Base-by-base conservation (phyloP, 495 filamentous ascomycete species). In the Pseudevernia furfuracea region DNA sequence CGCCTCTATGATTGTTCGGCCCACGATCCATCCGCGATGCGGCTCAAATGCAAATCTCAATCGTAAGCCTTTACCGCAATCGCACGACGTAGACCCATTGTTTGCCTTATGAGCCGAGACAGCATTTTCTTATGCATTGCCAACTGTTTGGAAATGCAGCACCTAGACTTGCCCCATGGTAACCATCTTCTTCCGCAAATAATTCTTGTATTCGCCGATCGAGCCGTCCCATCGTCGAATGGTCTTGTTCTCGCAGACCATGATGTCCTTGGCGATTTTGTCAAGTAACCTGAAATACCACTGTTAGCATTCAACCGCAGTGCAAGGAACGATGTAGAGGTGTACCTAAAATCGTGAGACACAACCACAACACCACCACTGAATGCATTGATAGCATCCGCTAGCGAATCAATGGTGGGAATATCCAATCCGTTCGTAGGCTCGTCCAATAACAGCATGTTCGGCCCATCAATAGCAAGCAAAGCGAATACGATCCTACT, bases 361-460 rank as follows among this genome's bases (percentile, higher is more conserved):
- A 98, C 94, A 64, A 97, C 94, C 48, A 97, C 92, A 52, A 97
- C 95, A 86, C 94, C 94, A 73, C 94, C 94, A 70, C 83, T 90
- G 78, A 87, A 99, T 46, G 92, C 87, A 71, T 96, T 96, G 80
- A 97, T 97, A 66, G 94, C 94, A 74, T 99, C 93, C 4, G 94
- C 94, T 78, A 98, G 80, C 77, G 87, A 91, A 79, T 98, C 94
- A 69, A 99, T 99, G 48, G 95, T 97, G 14, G 94, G 94, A 67
- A 99, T 99, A 85, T 99, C 94, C 63, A 99, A 81, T 83, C 94
- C 94, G 84, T 99, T 99, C 66, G 94, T 99, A 73, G 94, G 95
- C 78, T 99, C 94, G 78, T 99, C 94, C 37, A 99, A 83, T 66
- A 99, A 78, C 70, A 99, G 79, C 93, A 99, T 97, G 81, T 99